phyloP scores from a whole-genome alignment of 495 filamentous ascomycete genomes.

The Tuber calosporum region DNA sequence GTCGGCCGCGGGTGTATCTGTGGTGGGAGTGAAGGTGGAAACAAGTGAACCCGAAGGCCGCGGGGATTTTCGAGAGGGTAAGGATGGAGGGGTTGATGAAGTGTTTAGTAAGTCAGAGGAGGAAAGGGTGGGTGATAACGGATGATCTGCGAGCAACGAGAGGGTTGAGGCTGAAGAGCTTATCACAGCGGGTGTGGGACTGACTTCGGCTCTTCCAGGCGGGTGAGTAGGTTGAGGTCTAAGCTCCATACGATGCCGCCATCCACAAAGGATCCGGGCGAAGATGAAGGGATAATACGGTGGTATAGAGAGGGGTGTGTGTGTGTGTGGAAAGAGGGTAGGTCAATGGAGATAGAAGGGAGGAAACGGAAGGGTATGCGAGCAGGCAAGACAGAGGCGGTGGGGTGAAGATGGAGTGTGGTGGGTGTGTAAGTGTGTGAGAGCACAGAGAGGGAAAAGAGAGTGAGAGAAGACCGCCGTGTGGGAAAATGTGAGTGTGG shows the following conservation, averaged over 20 bases:
- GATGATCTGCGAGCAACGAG: slow-evolving; percentile 31
- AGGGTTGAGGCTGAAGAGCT: slow-evolving; percentile 38
- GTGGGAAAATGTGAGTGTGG: not conserved
- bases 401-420: slow-evolving; percentile 3
- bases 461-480: not conserved
- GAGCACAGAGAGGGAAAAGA: not conserved
- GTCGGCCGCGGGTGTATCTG: slow-evolving; percentile 10
- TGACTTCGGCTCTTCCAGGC: slow-evolving; percentile 40
- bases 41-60: slow-evolving; percentile 7
- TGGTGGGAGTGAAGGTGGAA: slow-evolving; percentile 12
- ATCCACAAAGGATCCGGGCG: slow-evolving; percentile 32
- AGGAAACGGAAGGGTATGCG: slow-evolving; percentile 12
- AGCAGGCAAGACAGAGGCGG: slow-evolving; percentile 9
- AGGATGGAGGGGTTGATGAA: slow-evolving; percentile 9
- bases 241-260: slow-evolving; percentile 42
- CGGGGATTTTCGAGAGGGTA: slow-evolving; percentile 15
- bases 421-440: not conserved
- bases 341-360: slow-evolving; percentile 16
- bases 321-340: slow-evolving; percentile 12
- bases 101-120: slow-evolving; percentile 18
- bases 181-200: slow-evolving; percentile 30
- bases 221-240: slow-evolving; percentile 39
- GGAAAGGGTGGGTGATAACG: slow-evolving; percentile 30
- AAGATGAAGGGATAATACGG: not conserved
- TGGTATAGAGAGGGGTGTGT: not conserved